Evolutionary conservation across 140 eudicot genomes (phyloP).

Genomic region (Cichorium intybus): DNA sequence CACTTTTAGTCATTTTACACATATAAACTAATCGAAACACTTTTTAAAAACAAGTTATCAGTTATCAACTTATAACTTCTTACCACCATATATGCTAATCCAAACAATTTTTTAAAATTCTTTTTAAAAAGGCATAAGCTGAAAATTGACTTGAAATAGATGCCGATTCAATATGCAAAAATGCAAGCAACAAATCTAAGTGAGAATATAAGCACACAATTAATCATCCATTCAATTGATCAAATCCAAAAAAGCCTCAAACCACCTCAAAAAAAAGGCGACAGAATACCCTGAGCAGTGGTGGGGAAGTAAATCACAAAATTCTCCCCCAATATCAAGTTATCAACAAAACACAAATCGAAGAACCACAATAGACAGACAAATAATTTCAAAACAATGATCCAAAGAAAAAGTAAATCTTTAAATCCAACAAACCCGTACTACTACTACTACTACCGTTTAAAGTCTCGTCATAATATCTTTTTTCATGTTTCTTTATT

Average conservation of each 20-base stretch:
- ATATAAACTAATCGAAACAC: too few species aligned
- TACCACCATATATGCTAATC: too few species aligned
- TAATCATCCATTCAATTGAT: conserved; percentile 15
- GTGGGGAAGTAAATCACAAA: conserved; percentile 38
- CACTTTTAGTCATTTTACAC: too few species aligned
- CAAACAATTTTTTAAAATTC: too few species aligned
- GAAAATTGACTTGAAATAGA: too few species aligned
- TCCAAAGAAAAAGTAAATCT: conserved; percentile 19
- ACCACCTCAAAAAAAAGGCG: conserved; percentile 13
- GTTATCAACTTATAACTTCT: too few species aligned
- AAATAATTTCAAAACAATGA: conserved; percentile 17
- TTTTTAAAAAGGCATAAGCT: too few species aligned
- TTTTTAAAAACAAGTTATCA: too few species aligned
- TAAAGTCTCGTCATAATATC: conserved; percentile 21
- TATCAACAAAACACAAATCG: conserved; percentile 25
- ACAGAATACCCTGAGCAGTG: neutral
- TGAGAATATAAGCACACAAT: conserved; percentile 17
- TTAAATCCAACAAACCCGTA: conserved; percentile 42
- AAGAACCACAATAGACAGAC: conserved; percentile 20
- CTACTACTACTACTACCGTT: conserved; percentile 23
- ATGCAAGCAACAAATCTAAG: neutral
- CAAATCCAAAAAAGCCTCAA: conserved; percentile 4
- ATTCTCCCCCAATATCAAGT: conserved; percentile 30
- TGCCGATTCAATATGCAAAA: too few species aligned
- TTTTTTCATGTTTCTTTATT: conserved; percentile 26